These are phyloP conservation scores for Perilla frutescens DNA, from an alignment of 257 asterid species.

Conservation along the genomic window DNA sequence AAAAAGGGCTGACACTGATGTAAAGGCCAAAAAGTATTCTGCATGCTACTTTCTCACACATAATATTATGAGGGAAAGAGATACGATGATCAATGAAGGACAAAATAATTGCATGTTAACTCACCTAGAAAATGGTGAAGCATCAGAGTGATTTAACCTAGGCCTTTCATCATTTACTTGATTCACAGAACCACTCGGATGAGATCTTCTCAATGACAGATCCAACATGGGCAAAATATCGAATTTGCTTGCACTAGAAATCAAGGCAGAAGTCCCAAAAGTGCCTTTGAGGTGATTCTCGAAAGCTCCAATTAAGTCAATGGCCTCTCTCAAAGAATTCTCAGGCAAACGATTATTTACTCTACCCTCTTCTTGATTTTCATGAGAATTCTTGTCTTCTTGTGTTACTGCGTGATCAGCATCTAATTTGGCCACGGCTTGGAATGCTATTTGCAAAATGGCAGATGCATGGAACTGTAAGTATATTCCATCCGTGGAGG, in stretches of 20 bases:
- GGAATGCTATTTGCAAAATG: constrained; percentile 40
- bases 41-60: not conserved
- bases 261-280: constrained; percentile 41
- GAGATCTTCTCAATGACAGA: constrained; percentile 78
- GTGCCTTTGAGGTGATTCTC: constrained; percentile 57
- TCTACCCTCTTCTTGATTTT: constrained; percentile 27
- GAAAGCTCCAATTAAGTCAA: constrained; percentile 83
- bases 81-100: constrained; percentile 12
- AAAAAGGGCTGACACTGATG: too few relatives aligned
- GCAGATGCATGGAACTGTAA: constrained; percentile 2
- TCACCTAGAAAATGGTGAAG: constrained; percentile 93
- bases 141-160: constrained; percentile 77
- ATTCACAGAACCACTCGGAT: constrained; percentile 52
- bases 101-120: constrained; percentile 29
- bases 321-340: constrained; percentile 62
- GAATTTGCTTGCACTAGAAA: constrained; percentile 49
- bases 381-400: constrained; percentile 43
- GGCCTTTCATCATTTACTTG: constrained; percentile 57
- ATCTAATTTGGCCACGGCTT: constrained; percentile 31
- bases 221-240: constrained; percentile 63
- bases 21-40: not conserved
- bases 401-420: constrained; percentile 30
- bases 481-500: constrained; percentile 22
- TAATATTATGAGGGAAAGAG: not conserved
- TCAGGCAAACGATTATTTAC: constrained; percentile 38